These are phyloP conservation scores for Zychaea mexicana DNA, from an alignment of 371 early-diverging fungal species.

Conservation along the genomic window DNA sequence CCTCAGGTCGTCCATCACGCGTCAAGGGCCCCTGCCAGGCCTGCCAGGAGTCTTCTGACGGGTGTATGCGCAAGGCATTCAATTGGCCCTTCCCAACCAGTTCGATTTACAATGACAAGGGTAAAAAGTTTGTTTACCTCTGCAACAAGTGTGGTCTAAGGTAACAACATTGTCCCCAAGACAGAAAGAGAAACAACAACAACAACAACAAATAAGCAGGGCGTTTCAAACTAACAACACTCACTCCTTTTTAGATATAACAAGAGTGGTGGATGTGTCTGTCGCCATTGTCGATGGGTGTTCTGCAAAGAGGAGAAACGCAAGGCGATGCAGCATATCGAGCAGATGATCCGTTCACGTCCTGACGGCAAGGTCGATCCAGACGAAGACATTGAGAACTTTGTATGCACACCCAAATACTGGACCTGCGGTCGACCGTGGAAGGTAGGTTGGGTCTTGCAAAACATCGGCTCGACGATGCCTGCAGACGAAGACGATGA, in stretches of 20 bases:
- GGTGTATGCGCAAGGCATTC: conserved; percentile 55
- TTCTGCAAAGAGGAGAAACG: conserved; percentile 54
- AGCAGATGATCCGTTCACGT: conserved; percentile 39
- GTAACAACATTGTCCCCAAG: conserved; percentile 9
- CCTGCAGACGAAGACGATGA: conserved; percentile 22
- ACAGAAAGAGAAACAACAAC: neutral
- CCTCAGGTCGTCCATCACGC: conserved; percentile 32
- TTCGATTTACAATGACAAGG: conserved; percentile 39
- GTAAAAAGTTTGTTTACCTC: conserved; percentile 48
- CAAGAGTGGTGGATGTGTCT: conserved; percentile 47
- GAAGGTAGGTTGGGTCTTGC: conserved; percentile 53
- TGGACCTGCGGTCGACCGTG: conserved; percentile 48
- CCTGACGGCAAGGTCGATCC: conserved; percentile 41
- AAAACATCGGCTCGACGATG: conserved; percentile 10
- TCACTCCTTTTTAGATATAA: too few relatives aligned
- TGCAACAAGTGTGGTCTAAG: conserved; percentile 54
- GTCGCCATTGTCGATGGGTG: conserved; percentile 51
- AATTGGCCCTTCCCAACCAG: conserved; percentile 47
- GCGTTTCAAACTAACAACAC: too few relatives aligned
- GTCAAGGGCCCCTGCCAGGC: conserved; percentile 53
- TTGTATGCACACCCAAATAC: conserved; percentile 48
- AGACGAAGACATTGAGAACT: conserved; percentile 48
- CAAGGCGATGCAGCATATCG: conserved; percentile 47
- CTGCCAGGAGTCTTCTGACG: conserved; percentile 47
- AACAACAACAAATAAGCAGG: neutral